Evolutionary conservation across 192 early-diverging fungal genomes (phyloP), one percentile per base, ranked within the genome.

Genomic region (Physocladia obscura): DNA sequence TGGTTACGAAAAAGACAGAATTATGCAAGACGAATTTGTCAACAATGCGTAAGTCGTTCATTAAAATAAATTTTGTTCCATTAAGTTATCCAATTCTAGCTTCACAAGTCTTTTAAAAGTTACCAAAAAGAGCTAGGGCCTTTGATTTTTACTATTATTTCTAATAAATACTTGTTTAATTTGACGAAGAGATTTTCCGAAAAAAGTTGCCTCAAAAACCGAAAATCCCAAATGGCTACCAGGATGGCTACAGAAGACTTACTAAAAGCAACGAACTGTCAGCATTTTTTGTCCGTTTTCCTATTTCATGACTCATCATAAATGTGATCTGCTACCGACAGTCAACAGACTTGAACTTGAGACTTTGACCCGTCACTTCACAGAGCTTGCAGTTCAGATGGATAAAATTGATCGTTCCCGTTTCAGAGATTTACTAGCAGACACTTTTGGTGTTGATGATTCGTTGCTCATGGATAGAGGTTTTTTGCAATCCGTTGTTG

Each of bases 381-480:
- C 68, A 31, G 73, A 69, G 4, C 70, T 86, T 52, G 76, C 69
- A 4, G 38, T 61, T 4, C 57, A 34, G 2, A 69, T 78, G 49
- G 85, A 83, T 48, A 87, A 85, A 71, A 81, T 85, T 70, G 85
- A 87, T 71, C 69, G 85, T 11, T 69, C 81, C 2, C 47, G 76
- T 21, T 87, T 87, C 58, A 70, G 85, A 34, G 85, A 87, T 50
- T 44, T 87, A 67, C 65, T 87, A 21, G 81, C 83, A 2, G 85
- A 87, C 63, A 76, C 68, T 11, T 87, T 87, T 74, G 85, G 80
- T 1, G 82, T 87, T 17, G 83, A 87, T 54, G 85, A 85, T 58
- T 83, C 81, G 17, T 58, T 87, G 38, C 55, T 87, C 6, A 87
- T 87, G 85, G 85, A 87, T 69, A 40, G 85, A 79, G 83, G 85